Evolutionary conservation across 257 asterid genomes (phyloP), one percentile per base, ranked within the genome.

Genomic region (Voacanga thouarsii): DNA sequence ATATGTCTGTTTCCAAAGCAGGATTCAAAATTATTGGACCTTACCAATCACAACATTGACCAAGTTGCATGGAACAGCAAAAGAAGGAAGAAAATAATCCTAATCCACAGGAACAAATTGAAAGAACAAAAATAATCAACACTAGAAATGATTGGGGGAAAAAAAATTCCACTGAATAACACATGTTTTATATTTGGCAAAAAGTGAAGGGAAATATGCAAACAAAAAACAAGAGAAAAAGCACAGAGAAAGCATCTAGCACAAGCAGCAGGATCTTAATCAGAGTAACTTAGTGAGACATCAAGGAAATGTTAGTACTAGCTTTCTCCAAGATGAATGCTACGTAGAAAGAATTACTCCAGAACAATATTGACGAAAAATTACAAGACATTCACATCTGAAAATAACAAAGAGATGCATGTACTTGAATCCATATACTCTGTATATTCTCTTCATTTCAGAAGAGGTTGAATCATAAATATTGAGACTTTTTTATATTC

Each of bases 1-100:
- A 41, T 83, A 44, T 57, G 99, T 93, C 98, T 95, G 94, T 78
- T 80, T 24, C 69, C 80, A 84, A n/a, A 85, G 47, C 74, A 79
- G 26, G 59, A 75, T 76, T 81, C 39, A 41, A 75, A 82, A 80
- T 83, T 70, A 81, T 44, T 39, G 56, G 24, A 23, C 39, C 67
- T 39, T n/a, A 33, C 43, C 4, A 43, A 41, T 55, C 24, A 26
- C 59, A 50, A 64, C 47, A 75, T 6, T 23, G 37, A 50, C 57
- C 43, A 49, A 21, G 33, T 49, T 28, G 49, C 30, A 69, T 65
- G 45, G 30, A 44, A 61, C 49, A 76, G 77, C 73, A 73, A 75
- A 53, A 26, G 28, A 77, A 72, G 28, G 33, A 41, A 79, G 61
- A 50, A 26, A 81, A 59, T 55, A 4, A 18, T 43, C 69, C 37